These are phyloP conservation scores for Colletotrichum nymphaeae DNA, from an alignment of 2,329 filamentous ascomycete genomes.

Conservation along the genomic window DNA sequence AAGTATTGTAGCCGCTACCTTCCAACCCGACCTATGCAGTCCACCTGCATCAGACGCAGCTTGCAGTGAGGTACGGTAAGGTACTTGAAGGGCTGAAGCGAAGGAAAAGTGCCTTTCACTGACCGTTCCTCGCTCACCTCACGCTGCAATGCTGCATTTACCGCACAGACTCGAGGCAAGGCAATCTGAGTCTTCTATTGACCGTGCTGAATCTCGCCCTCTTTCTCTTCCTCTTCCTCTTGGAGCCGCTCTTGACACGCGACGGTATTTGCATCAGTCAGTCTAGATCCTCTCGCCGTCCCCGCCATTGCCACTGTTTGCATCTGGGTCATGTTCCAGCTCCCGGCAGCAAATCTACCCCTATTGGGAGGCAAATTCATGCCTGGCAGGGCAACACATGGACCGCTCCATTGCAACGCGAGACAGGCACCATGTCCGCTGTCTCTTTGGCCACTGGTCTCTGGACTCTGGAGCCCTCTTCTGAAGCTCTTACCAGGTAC, in stretches of 20 bases:
- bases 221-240: neutral
- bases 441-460: neutral
- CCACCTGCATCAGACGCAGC: neutral
- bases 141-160: slow-evolving; percentile 14
- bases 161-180: slow-evolving; percentile 16
- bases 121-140: neutral
- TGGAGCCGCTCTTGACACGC: neutral
- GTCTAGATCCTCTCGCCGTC: slow-evolving; percentile 3
- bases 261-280: neutral
- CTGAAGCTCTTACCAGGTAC: neutral
- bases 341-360: neutral
- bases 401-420: neutral
- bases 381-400: neutral
- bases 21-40: neutral
- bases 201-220: neutral
- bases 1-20: neutral
- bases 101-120: neutral
- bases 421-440: neutral
- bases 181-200: neutral
- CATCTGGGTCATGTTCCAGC: neutral
- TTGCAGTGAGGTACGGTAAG: neutral
- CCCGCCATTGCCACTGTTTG: slow-evolving; percentile 16
- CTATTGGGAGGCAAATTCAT: slow-evolving; percentile 13
- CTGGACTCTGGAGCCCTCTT: neutral
- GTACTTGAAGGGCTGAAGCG: too few relatives aligned